Evolutionary conservation across 2,329 filamentous ascomycete species (phyloP).

Genomic region (Xylaria sp.): DNA sequence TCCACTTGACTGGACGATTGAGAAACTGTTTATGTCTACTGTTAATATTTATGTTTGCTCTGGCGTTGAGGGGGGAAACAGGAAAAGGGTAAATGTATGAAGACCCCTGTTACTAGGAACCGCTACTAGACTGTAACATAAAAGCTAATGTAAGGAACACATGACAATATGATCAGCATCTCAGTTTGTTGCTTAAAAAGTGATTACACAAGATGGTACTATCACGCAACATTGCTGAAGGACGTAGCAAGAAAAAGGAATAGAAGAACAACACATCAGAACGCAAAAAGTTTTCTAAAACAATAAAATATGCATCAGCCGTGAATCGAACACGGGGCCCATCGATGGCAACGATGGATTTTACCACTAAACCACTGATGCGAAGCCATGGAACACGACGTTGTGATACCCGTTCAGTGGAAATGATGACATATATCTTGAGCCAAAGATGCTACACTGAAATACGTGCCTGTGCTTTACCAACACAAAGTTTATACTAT

Average conservation of each 20-base stretch:
- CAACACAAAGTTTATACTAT: no score
- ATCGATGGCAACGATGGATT: constrained; percentile 66
- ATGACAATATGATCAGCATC: not conserved
- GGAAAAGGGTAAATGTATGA: not conserved
- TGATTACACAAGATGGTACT: no score
- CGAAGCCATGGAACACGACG: constrained; percentile 25
- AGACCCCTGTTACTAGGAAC: not conserved
- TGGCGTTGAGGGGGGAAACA: constrained; percentile 7
- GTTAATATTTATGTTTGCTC: not conserved
- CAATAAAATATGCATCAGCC: constrained; percentile 56
- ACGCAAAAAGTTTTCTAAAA: no score
- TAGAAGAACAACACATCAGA: no score
- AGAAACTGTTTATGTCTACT: not conserved
- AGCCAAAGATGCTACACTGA: no score
- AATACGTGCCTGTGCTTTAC: no score
- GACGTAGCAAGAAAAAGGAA: no score
- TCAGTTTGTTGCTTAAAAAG: no score
- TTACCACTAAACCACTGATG: constrained; percentile 63
- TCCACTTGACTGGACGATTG: no score
- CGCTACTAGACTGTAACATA: constrained; percentile 17
- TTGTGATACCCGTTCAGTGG: no score
- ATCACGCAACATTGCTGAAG: no score
- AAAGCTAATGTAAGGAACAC: constrained; percentile 13
- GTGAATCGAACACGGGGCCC: constrained; percentile 60
- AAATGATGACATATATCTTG: no score